Evolutionary conservation across 2,329 filamentous ascomycete species (phyloP), one percentile per base, ranked within the genome.

Genomic region (Alternaria viburni): DNA sequence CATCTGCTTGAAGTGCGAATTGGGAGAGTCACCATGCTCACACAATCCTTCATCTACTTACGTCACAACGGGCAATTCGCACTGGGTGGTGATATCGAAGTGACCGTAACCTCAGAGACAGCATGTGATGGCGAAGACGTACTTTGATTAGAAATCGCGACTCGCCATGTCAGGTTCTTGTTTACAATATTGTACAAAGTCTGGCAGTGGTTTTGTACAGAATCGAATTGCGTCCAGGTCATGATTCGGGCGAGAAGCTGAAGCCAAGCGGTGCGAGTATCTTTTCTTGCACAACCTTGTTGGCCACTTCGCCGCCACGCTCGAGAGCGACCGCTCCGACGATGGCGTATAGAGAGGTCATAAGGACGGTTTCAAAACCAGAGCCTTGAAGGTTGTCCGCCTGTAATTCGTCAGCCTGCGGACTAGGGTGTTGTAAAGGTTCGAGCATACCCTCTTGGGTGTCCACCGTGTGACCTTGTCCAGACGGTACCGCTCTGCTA

Each of bases 241-340:
- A 70, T 64, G 59, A 52, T 11, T 70, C 68, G n/a, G 64, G 47
- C 11, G 66, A 54, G 46, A 77, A 77, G 47, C 66, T 70, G 60
- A 79, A 78, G 62, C 78, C 77, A 1, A 81, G 66, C 5, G 83
- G 84, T 54, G 76, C 83, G 74, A 97, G 81, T 79, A 97, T 90
- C 80, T 90, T 89, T 71, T 97, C 91, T 76, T 89, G 88, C 50
- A 92, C 89, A 57, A 96, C 81, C 78, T 88, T 86, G 68, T 89
- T 90, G 61, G 95, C 93, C 59, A 91, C 87, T 47, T 90, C 89
- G 41, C 91, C 91, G 50, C 96, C 96, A 70, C 91, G 89, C 80
- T 97, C 93, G 74, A 99, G 83, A n/a, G 93, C 90, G 57, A 99
- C 81, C 11, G 96, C 96, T 21, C 96, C 96, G 47, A 98, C 83